Base-by-base conservation (phyloP, 2,329 filamentous ascomycete species). In the Hypomyces perniciosus region DNA sequence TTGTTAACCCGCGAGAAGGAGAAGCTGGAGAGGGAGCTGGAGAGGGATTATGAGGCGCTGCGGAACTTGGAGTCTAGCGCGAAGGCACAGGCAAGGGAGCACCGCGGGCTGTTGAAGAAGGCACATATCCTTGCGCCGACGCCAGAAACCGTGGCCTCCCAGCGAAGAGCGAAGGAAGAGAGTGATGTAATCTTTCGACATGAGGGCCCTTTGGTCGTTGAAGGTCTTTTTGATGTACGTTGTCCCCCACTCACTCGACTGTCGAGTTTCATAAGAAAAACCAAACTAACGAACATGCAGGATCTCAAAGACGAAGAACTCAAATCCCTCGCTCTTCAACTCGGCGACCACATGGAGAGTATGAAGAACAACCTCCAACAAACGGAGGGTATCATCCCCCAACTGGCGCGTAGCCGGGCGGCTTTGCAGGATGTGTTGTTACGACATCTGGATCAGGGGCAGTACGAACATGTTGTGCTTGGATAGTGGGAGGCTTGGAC, bases 1-100 rank as follows among this genome's bases (percentile, higher is more conserved):
- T 67, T 88, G 42, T 71, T 89, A 31, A 69, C 69, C 48, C 69
- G 73, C 29, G 84, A 86, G 64, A 77, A 79, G 57, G 74, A 72
- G 53, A 73, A 73, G 57, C 76, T 84, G 50, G 76, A 84, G 66
- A 66, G 61, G 31, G 72, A 76, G 55, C 68, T 86, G 42, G 78
- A 81, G 55, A 64, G 63, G 30, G 82, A 85, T 51, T 79, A 82
- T 57, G 71, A 72, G 46, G 59, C 64, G 26, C 67, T 85, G 53
- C 66, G 69, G 43, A 65, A 66, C 20, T 66, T 86, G 28, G 77
- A 83, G 61, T 65, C 68, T 4, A 82, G 84, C 54, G 80, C 80
- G 9, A 74, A 75, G 54, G 73, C 74, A 2, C 79, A 82, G 63
- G 72, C 72, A 28, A 67, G 70, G 39, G 70, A 74, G 56, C 75